Evolutionary conservation across 306 rosid genomes (phyloP).

Genomic region (Datisca glomerata): DNA sequence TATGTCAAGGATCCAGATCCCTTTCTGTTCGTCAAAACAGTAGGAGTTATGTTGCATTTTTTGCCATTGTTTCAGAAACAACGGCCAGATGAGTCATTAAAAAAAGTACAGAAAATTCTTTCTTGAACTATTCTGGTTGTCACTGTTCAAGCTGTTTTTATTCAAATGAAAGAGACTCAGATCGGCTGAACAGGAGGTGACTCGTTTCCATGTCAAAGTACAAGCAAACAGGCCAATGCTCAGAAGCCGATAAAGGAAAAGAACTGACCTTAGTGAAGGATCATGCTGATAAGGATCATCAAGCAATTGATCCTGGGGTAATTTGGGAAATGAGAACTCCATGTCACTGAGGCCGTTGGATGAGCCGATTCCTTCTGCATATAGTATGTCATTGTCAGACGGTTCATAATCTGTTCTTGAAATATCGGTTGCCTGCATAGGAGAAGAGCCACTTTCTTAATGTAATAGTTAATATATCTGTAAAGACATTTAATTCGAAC

Average conservation of each 20-base stretch:
- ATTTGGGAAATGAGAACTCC: conserved; percentile 45
- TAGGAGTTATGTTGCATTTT: too few species aligned
- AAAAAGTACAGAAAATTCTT: too few species aligned
- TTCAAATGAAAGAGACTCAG: too few species aligned
- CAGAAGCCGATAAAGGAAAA: background rate
- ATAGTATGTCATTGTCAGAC: conserved; percentile 58
- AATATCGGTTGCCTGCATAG: conserved; percentile 57
- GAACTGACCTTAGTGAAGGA: conserved; percentile 34
- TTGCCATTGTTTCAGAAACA: too few species aligned
- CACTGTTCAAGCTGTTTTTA: too few species aligned
- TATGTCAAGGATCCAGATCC: too few species aligned
- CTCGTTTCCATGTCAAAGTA: too few species aligned
- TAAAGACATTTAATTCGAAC: too few species aligned
- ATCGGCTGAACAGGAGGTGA: too few species aligned
- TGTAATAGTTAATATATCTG: background rate
- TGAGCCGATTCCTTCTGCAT: conserved; percentile 55
- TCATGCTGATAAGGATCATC: conserved; percentile 27
- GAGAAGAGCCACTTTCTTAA: background rate
- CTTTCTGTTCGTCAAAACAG: too few species aligned
- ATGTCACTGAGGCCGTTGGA: conserved; percentile 42
- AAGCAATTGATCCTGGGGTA: conserved; percentile 20
- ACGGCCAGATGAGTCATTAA: too few species aligned
- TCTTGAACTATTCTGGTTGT: too few species aligned
- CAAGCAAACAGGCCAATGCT: background rate
- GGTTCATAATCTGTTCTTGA: conserved; percentile 47